phyloP scores from a whole-genome alignment of 768 basidiomycete genomes.

The Pleurotus salmoneostramineus region DNA sequence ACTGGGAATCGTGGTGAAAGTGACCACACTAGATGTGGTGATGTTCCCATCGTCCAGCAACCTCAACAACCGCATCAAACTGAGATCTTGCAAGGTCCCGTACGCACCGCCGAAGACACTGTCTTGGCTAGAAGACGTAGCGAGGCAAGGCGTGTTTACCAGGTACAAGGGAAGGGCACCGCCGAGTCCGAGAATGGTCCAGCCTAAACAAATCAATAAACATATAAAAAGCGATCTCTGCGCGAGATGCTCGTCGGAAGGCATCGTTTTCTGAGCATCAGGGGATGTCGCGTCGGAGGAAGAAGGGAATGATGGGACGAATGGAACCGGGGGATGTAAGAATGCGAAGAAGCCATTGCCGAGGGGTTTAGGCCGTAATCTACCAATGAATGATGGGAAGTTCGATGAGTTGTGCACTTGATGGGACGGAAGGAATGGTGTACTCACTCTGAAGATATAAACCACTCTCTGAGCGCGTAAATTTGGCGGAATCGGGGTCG shows the following conservation, averaged over 20 bases:
- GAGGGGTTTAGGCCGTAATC: constrained; percentile 62
- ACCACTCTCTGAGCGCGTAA: constrained; percentile 75
- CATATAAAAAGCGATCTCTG: constrained; percentile 70
- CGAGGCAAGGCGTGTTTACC: constrained; percentile 65
- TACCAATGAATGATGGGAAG: constrained; percentile 21
- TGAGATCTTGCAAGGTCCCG: constrained; percentile 72
- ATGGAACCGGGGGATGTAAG: constrained; percentile 64
- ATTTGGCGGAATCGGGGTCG: constrained; percentile 70
- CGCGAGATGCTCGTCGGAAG: constrained; percentile 70
- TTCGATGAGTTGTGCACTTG: neutral
- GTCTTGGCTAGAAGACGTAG: constrained; percentile 38
- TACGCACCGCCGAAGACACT: constrained; percentile 50
- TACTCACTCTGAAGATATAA: constrained; percentile 64
- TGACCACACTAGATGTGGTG: constrained; percentile 24
- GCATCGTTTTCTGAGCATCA: constrained; percentile 53
- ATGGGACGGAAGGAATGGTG: neutral
- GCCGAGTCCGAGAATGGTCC: constrained; percentile 66
- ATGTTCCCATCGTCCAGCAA: constrained; percentile 44
- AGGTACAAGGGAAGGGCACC: constrained; percentile 73
- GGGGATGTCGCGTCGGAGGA: constrained; percentile 53
- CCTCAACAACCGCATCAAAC: constrained; percentile 68
- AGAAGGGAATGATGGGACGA: constrained; percentile 54
- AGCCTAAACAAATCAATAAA: constrained; percentile 59
- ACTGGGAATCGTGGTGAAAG: constrained; percentile 16
- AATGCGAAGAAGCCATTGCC: constrained; percentile 60